Evolutionary conservation across 2,329 filamentous ascomycete genomes (phyloP).

Genomic region (Exophiala xenobiotica): DNA sequence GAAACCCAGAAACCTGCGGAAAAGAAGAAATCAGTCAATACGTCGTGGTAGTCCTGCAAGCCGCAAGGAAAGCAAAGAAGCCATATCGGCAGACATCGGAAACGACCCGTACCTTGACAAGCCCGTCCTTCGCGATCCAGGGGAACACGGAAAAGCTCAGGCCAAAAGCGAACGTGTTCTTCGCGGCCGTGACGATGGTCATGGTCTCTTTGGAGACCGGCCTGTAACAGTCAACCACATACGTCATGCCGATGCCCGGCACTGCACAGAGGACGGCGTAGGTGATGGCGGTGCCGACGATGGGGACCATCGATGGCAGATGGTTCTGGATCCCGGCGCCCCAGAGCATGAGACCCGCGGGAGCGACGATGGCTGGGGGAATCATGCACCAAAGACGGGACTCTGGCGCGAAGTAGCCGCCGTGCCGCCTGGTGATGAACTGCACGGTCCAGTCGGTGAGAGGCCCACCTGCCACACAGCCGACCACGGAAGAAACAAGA

Average conservation of each 20-base stretch:
- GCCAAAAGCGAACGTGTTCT: constrained; percentile 14
- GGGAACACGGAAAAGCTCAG: constrained; percentile 18
- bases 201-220: constrained; percentile 13
- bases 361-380: constrained; percentile 73
- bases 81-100: background rate
- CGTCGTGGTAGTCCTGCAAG: no score
- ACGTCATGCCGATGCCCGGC: constrained; percentile 9
- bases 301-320: constrained; percentile 6
- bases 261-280: constrained; percentile 14
- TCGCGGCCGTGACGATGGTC: constrained; percentile 11
- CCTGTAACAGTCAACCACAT: constrained; percentile 15
- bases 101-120: constrained; percentile 12
- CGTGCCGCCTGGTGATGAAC: constrained; percentile 77
- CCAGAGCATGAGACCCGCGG: constrained; percentile 81
- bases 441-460: constrained; percentile 80
- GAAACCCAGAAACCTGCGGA: constrained; percentile 6
- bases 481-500: constrained; percentile 76
- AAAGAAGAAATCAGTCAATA: no score
- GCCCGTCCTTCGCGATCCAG: constrained; percentile 12
- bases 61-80: background rate
- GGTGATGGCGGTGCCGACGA: constrained; percentile 7
- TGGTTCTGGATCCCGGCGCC: constrained; percentile 4
- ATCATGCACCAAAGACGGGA: constrained; percentile 83
- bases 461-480: constrained; percentile 84
- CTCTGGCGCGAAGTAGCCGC: constrained; percentile 89